Evolutionary conservation across 257 asterid species (phyloP).

Genomic region (Solanum tarapatanum): DNA sequence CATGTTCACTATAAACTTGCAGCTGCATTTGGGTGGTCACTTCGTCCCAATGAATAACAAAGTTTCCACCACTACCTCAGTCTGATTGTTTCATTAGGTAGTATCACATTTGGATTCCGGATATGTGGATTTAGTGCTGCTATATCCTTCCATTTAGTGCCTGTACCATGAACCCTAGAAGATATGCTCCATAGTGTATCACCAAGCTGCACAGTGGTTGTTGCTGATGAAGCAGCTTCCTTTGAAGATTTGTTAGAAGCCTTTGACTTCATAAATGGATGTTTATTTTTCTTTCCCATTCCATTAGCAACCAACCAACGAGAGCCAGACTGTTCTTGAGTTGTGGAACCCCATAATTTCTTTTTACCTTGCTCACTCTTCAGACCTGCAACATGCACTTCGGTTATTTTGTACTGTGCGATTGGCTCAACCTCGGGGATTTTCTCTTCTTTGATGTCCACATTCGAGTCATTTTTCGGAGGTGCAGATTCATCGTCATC

Average conservation of each 20-base stretch:
- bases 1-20: not conserved
- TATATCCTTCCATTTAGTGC: conserved; percentile 41
- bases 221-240: conserved; percentile 19
- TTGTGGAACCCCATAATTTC: conserved; percentile 74
- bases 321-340: conserved; percentile 79
- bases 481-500: conserved; percentile 22
- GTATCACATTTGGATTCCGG: conserved; percentile 48
- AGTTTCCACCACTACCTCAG: conserved; percentile 11
- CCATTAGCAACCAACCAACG: conserved; percentile 95
- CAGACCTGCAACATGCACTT: conserved; percentile 77
- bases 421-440: conserved; percentile 35
- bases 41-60: not conserved
- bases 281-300: conserved; percentile 96
- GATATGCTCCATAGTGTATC: conserved; percentile 84
- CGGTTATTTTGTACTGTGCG: conserved; percentile 69
- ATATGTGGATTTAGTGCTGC: conserved; percentile 43
- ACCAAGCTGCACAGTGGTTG: conserved; percentile 40
- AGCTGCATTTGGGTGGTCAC: not conserved
- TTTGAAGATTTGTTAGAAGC: conserved; percentile 25
- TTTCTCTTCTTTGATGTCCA: conserved; percentile 32
- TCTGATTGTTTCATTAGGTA: conserved; percentile 38
- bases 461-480: conserved; percentile 10
- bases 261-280: conserved; percentile 63
- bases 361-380: conserved; percentile 58
- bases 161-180: conserved; percentile 43